Conservation (phyloP, 192 early-diverging fungal genomes). For the Podila epigama region DNA sequence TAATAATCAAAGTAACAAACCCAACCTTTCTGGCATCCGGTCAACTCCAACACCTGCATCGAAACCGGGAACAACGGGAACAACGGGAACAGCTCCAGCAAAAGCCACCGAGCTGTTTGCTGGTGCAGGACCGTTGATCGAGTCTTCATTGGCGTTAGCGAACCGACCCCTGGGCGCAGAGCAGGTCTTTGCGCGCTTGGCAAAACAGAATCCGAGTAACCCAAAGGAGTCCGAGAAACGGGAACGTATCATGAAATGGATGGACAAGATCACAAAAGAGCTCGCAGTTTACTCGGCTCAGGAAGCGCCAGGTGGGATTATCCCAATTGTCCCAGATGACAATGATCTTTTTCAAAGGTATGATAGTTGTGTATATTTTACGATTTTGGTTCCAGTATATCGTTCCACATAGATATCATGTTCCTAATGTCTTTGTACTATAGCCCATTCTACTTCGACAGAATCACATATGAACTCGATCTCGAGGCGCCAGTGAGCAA, state of each 20-base stretch:
- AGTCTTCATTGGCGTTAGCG: not conserved
- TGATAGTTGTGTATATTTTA: not conserved
- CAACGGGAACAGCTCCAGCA: not conserved
- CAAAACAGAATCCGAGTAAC: conserved; percentile 26
- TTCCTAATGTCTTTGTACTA: not conserved
- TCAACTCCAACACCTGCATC: not conserved
- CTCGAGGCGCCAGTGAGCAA: conserved; percentile 34
- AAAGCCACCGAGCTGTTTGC: conserved; percentile 5
- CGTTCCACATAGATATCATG: not conserved
- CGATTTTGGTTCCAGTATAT: not conserved
- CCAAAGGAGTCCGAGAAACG: conserved; percentile 31
- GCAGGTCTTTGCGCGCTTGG: conserved; percentile 32
- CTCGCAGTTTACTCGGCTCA: conserved; percentile 32
- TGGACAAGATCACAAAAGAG: conserved; percentile 13
- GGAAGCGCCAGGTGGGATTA: conserved; percentile 29
- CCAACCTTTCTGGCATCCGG: not conserved
- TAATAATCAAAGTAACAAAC: not conserved
- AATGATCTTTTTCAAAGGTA: conserved; percentile 25
- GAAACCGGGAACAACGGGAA: not conserved
- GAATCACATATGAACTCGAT: conserved; percentile 39
- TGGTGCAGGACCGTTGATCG: conserved; percentile 17
- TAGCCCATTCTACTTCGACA: conserved; percentile 38
- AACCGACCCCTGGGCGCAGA: conserved; percentile 2
- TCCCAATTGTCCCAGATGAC: conserved; percentile 33
- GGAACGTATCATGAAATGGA: conserved; percentile 25